These are phyloP conservation scores for Suillus decipiens DNA, from an alignment of 768 basidiomycete genomes.

Conservation along the genomic window DNA sequence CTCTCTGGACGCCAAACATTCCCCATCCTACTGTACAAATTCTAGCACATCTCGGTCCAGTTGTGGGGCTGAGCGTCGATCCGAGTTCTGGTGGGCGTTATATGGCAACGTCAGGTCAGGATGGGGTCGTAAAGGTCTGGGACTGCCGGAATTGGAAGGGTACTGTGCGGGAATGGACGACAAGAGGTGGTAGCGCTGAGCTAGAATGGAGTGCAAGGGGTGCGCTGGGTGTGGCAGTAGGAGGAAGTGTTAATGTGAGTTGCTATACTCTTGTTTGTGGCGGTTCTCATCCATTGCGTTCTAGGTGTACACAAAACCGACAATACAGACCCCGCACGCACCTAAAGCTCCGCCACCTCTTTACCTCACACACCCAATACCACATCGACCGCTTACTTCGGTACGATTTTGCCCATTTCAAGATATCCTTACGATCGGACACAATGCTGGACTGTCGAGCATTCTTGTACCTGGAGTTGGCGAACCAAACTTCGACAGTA, in stretches of 20 bases:
- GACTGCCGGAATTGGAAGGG: slow-evolving; percentile 96
- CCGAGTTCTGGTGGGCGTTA: slow-evolving; percentile 84
- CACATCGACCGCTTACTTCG: slow-evolving; percentile 73
- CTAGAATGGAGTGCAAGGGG: slow-evolving; percentile 89
- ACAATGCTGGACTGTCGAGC: slow-evolving; percentile 75
- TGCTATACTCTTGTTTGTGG: neutral
- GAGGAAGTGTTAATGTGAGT: slow-evolving; percentile 82
- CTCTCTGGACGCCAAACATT: slow-evolving; percentile 95
- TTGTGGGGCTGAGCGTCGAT: slow-evolving; percentile 80
- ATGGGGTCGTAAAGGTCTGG: slow-evolving; percentile 93
- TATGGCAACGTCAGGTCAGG: slow-evolving; percentile 87
- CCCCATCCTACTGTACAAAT: slow-evolving; percentile 90
- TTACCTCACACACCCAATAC: slow-evolving; percentile 86
- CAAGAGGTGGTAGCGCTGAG: slow-evolving; percentile 67
- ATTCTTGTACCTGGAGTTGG: slow-evolving; percentile 91
- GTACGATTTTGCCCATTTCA: slow-evolving; percentile 89
- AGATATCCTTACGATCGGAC: slow-evolving; percentile 81
- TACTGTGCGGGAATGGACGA: slow-evolving; percentile 75
- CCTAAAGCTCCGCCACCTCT: slow-evolving; percentile 66
- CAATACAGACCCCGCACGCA: slow-evolving; percentile 57
- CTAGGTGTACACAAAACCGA: slow-evolving; percentile 73
- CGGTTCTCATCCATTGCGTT: slow-evolving; percentile 9
- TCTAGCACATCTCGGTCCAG: slow-evolving; percentile 87
- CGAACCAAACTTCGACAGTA: slow-evolving; percentile 92
- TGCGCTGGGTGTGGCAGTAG: slow-evolving; percentile 75